Evolutionary conservation across 805 yeast species (phyloP), one percentile per base, ranked within the genome.

Genomic region (Teunomyces aglyptinius): DNA sequence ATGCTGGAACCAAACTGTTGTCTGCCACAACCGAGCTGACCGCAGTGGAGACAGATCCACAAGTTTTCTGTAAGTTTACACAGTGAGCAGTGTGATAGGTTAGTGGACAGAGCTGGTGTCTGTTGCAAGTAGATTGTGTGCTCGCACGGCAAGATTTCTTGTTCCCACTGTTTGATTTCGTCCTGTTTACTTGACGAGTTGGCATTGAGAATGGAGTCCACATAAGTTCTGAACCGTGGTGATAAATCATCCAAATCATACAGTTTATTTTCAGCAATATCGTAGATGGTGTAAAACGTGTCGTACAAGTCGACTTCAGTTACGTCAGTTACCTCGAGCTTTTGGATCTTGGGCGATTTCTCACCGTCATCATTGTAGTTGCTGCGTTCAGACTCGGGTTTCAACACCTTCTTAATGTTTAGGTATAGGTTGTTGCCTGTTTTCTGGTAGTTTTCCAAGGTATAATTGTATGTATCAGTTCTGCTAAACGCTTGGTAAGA

Each of bases 1-100:
- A 71, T 50, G 10, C 86, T 81, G 19, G 95, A 92, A 29, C 98
- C 99, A 60, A 87, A 89, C 65, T 94, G 99, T 27, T 83, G 83
- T 53, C 99, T 74, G 5, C 99, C 99, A 68, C 99, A 94, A 4
- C 97, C 97, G 8, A 90, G 57, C n/a, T 78, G 69, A 1, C 99
- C 99, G 75, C 99, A 94, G 41, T 79, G 78, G 39, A 94, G 67
- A 70, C 99, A 94, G 13, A 94, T 73, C 99, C 99, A 94, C 40
- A 94, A 67, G 61, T 94, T 94, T 53, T 84, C 86, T 26, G 67
- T 64, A 52, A 94, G 70, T 1, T 77, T 86, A 68, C 96, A 87
- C 8, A 62, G 63, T 2, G 55, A 51, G 63, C 95, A 87, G 41
- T 76, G 58, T 0, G 71, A 49, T 3, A 77, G 51, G 28, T 77